A percentile compares a stretch with the other conserved stretches of the same genome.
Conservation (phyloP, 495 filamentous ascomycete species). For the Chlorociboria aeruginascens region DNA sequence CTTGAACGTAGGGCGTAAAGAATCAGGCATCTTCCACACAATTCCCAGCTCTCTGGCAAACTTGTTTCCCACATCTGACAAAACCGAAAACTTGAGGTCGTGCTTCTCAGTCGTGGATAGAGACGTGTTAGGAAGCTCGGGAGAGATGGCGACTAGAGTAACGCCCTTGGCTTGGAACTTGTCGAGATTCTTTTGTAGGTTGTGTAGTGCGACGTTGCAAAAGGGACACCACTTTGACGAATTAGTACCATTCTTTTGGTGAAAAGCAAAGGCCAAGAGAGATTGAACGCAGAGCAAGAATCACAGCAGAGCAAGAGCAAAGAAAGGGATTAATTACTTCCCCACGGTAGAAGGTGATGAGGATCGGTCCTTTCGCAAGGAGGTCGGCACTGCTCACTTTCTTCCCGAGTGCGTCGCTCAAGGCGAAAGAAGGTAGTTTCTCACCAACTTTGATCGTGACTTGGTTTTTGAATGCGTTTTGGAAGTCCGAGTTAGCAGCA, state of each 20-base stretch:
- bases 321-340: no score
- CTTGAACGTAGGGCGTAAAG: conserved; percentile 18
- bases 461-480: conserved; percentile 14
- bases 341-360: conserved; percentile 33
- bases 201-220: conserved; percentile 26
- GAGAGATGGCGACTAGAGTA: conserved; percentile 28
- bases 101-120: conserved; percentile 24
- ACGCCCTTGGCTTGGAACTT: conserved; percentile 26
- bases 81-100: conserved; percentile 25
- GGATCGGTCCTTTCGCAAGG: conserved; percentile 24
- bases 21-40: conserved; percentile 19
- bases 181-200: conserved; percentile 21
- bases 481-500: conserved; percentile 5
- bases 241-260: no score
- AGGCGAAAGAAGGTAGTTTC: conserved; percentile 20
- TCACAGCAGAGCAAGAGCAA: no score
- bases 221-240: conserved; percentile 37
- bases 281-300: no score
- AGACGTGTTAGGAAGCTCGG: conserved; percentile 25
- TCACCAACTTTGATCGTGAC: conserved; percentile 23
- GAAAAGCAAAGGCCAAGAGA: no score
- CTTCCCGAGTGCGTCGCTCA: conserved; percentile 22
- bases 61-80: conserved; percentile 27
- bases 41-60: conserved; percentile 26
- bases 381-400: conserved; percentile 19